These are phyloP conservation scores for Phanerochaete carnosa DNA, from an alignment of 768 basidiomycete species.

Conservation along the genomic window DNA sequence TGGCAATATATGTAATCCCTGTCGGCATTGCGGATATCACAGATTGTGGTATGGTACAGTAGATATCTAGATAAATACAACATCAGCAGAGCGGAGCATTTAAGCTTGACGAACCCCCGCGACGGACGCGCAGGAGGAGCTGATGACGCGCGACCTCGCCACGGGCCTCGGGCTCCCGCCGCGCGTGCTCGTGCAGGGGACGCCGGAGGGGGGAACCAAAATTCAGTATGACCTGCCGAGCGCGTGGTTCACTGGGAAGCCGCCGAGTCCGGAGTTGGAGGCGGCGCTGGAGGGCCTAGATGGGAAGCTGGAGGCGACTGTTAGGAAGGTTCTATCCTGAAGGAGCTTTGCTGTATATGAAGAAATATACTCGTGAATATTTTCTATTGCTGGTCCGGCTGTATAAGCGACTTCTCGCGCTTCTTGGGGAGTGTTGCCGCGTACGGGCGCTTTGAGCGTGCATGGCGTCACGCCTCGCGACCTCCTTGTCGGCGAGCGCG, in stretches of 20 bases:
- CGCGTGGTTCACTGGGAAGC: constrained; percentile 15
- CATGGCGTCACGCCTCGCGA: neutral
- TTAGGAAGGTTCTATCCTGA: neutral
- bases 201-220: constrained; percentile 36
- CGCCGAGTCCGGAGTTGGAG: neutral
- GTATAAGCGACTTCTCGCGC: neutral
- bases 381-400: too few species aligned
- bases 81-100: too few species aligned
- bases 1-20: too few species aligned
- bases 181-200: constrained; percentile 41
- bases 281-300: neutral
- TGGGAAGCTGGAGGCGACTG: neutral
- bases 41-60: too few species aligned
- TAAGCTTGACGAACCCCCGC: too few species aligned
- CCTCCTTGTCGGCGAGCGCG: neutral
- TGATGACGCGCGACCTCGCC: constrained; percentile 39
- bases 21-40: too few species aligned
- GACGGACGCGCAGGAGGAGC: too few species aligned
- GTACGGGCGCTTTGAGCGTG: neutral
- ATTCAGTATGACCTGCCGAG: constrained; percentile 49
- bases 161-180: constrained; percentile 44
- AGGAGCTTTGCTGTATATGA: too few species aligned
- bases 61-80: too few species aligned
- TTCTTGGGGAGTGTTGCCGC: neutral
- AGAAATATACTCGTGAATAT: too few species aligned